Evolutionary conservation across 2,329 filamentous ascomycete species (phyloP).

Genomic region (Aspergillus awamori): DNA sequence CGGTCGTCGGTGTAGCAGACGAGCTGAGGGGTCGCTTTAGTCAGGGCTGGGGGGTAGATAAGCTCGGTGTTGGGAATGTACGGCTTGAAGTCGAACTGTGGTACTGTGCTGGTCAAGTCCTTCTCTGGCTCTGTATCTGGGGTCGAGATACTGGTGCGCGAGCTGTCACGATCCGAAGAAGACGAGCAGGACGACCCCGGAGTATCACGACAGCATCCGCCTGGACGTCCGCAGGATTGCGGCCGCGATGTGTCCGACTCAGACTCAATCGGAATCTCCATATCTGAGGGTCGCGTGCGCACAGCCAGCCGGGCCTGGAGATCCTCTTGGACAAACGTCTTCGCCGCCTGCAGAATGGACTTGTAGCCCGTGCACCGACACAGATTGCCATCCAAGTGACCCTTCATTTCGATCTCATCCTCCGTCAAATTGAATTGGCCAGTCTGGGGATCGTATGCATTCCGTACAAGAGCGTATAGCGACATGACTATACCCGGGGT

Average conservation of each 20-base stretch:
- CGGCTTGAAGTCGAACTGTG: slow-evolving; percentile 81
- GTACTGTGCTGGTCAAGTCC: slow-evolving; percentile 54
- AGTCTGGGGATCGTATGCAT: slow-evolving; percentile 68
- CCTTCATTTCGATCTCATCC: slow-evolving; percentile 70
- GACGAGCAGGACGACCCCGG: slow-evolving; percentile 12
- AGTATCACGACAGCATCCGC: slow-evolving; percentile 31
- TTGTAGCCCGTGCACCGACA: slow-evolving; percentile 87
- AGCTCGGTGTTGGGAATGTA: slow-evolving; percentile 85
- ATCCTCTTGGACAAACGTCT: slow-evolving; percentile 66
- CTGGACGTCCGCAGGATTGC: slow-evolving; percentile 29
- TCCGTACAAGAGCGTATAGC: slow-evolving; percentile 49
- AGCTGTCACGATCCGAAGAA: not conserved
- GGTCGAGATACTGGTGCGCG: not conserved
- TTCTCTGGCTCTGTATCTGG: not conserved
- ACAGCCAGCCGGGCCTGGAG: slow-evolving; percentile 44
- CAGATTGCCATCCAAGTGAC: slow-evolving; percentile 80
- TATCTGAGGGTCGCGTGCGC: not conserved
- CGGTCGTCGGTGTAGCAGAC: slow-evolving; percentile 83
- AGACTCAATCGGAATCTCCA: not conserved
- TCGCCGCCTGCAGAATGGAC: slow-evolving; percentile 82
- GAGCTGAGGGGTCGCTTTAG: slow-evolving; percentile 74
- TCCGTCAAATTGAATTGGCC: slow-evolving; percentile 73
- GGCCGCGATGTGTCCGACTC: not conserved
- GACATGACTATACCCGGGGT: slow-evolving; percentile 86
- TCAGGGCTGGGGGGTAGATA: slow-evolving; percentile 80